phyloP scores from a whole-genome alignment of 169 alveolate species.

The Plasmodium relictum region DNA sequence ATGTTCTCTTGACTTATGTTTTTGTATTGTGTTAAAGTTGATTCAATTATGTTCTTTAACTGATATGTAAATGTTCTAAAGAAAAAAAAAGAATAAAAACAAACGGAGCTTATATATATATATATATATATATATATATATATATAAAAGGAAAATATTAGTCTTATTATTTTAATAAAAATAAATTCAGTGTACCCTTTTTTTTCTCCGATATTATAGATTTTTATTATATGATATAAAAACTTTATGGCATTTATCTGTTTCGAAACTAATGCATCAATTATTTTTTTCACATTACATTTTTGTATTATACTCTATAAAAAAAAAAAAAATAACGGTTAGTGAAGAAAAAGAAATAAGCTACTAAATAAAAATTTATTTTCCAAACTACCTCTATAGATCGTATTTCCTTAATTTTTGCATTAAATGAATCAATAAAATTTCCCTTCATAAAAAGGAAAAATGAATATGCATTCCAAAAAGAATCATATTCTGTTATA shows the following conservation, averaged over 20 bases:
- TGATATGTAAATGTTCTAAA: slow-evolving; percentile 41
- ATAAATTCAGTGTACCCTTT: slow-evolving; percentile 18
- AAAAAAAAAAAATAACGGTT: background rate
- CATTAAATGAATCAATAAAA: slow-evolving; percentile 34
- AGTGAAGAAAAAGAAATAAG: background rate
- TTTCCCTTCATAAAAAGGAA: slow-evolving; percentile 61
- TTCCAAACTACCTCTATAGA: slow-evolving; percentile 42
- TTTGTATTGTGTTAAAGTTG: slow-evolving; percentile 34
- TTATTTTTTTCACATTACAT: slow-evolving; percentile 28
- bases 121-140: background rate
- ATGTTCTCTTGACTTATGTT: slow-evolving; percentile 24
- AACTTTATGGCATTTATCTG: slow-evolving; percentile 49
- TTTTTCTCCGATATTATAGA: slow-evolving; percentile 25
- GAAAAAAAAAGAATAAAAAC: slow-evolving; percentile 2
- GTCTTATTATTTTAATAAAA: background rate
- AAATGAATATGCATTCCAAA: slow-evolving; percentile 71
- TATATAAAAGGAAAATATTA: background rate
- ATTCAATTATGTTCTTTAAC: slow-evolving; percentile 55
- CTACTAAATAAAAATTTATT: background rate
- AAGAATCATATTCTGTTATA: slow-evolving; percentile 48
- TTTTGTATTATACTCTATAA: slow-evolving; percentile 66
- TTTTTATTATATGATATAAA: slow-evolving; percentile 35
- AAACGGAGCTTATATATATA: background rate
- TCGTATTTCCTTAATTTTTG: slow-evolving; percentile 72
- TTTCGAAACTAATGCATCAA: slow-evolving; percentile 30